Conservation (phyloP, 345 rosid genomes). For the Geranium brycei region DNA sequence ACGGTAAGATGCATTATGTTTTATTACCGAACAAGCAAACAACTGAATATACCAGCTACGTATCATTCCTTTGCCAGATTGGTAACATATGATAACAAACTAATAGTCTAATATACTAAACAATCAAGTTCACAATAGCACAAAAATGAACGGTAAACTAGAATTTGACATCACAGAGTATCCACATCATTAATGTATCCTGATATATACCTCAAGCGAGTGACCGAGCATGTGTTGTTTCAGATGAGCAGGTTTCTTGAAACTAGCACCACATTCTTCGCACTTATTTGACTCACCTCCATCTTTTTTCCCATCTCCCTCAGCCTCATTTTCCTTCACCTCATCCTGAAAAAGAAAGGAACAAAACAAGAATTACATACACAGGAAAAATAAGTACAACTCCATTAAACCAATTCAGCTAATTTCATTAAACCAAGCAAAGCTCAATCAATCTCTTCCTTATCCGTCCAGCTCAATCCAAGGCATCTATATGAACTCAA, state of each 20-base stretch:
- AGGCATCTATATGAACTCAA: not conserved
- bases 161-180: not conserved
- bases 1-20: too few relatives aligned
- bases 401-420: too few relatives aligned
- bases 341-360: constrained; percentile 24
- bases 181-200: not conserved
- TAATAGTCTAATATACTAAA: too few relatives aligned
- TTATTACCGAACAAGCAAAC: too few relatives aligned
- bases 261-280: constrained; percentile 52
- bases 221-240: constrained; percentile 78
- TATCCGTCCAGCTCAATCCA: not conserved
- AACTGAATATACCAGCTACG: not conserved
- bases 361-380: not conserved
- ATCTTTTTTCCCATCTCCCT: constrained; percentile 14
- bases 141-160: too few relatives aligned
- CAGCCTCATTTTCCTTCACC: constrained; percentile 7
- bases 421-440: not conserved
- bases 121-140: not conserved
- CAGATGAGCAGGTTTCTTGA: constrained; percentile 72
- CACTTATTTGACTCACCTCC: constrained; percentile 26
- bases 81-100: not conserved
- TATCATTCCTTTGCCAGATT: not conserved
- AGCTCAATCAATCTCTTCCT: not conserved
- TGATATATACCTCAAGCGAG: constrained; percentile 46
- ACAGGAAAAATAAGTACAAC: not conserved